Percentiles rank a stretch among this genome's conserved stretches.
phyloP scores from a whole-genome alignment of 2,329 filamentous ascomycete genomes.

The Lasiodiplodia citricola region DNA sequence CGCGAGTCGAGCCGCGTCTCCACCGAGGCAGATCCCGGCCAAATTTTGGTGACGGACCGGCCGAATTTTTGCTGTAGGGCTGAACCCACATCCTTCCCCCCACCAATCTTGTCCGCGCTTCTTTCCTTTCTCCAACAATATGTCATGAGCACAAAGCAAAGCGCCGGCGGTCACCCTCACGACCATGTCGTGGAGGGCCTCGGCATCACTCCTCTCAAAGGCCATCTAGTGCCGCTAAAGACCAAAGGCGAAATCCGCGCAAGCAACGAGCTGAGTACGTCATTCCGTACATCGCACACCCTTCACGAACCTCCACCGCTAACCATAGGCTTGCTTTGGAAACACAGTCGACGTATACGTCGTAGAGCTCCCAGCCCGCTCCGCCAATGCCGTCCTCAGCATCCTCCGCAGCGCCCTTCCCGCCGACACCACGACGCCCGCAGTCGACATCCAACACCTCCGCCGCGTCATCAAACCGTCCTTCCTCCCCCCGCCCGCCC shows the following conservation, averaged over 20 bases:
- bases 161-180: constrained; percentile 1
- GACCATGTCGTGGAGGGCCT: constrained; percentile 4
- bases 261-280: constrained; percentile 49
- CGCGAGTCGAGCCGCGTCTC: neutral
- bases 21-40: neutral
- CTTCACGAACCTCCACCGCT: neutral
- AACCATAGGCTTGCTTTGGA: neutral
- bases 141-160: constrained; percentile 26
- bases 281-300: neutral
- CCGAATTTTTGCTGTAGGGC: constrained; percentile 21
- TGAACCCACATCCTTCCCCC: constrained; percentile 1
- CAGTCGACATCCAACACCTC: constrained; percentile 59
- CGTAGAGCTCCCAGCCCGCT: constrained; percentile 73
- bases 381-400: constrained; percentile 72
- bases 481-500: constrained; percentile 66
- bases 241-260: constrained; percentile 58
- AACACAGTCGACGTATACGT: constrained; percentile 69
- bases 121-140: constrained; percentile 10
- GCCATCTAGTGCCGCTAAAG: constrained; percentile 47
- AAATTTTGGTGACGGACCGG: neutral
- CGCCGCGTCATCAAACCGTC: constrained; percentile 75
- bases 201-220: constrained; percentile 27
- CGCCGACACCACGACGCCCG: constrained; percentile 46
- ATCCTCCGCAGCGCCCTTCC: constrained; percentile 52
- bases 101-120: constrained; percentile 6